Evolutionary conservation across 805 yeast genomes (phyloP), one percentile per base, ranked within the genome.

Genomic region (Vanderwaltozyma polyspora): DNA sequence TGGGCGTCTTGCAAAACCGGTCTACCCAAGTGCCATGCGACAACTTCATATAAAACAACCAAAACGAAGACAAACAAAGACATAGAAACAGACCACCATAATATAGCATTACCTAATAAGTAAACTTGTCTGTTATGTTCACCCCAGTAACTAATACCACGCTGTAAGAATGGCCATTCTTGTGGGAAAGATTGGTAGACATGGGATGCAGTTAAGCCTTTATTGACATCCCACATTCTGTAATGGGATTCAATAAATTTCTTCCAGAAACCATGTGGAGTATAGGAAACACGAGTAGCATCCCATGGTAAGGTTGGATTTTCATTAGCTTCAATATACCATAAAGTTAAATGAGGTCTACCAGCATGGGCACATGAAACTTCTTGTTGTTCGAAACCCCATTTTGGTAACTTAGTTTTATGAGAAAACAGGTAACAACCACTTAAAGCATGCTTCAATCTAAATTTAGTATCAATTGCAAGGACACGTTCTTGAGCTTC

Each of bases 341-440:
- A 82, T 43, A 72, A 63, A 27, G 78, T 65, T 48, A 76, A 67
- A 15, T 69, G 64, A 40, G 72, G 62, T 35, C 68, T 64, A 57
- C 89, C 91, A 46, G 76, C 80, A 19, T 70, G 58, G 25, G 93
- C 86, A 62, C 87, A 71, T 4, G 89, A 74, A 34, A 82, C 91
- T 63, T 82, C 94, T 57, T 79, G 87, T 59, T 82, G 94, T 41
- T 76, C 79, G 45, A 74, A 79, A 2, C 81, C 93, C 84, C 87
- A 79, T 33, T 71, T 72, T 42, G 91, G 91, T 50, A 82, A 66
- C 52, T 77, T 79, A 9, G 70, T 72, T 37, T 71, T 76, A 45
- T 75, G 79, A 16, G 91, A 77, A 56, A 80, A 82, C 48, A 82
- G 62, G 51, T 75, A 76, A 60, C 84, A 70, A 38, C 87, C 87